Base-by-base conservation (phyloP, 73 alveolate genomes). In the Paramecium sexaurelia region DNA sequence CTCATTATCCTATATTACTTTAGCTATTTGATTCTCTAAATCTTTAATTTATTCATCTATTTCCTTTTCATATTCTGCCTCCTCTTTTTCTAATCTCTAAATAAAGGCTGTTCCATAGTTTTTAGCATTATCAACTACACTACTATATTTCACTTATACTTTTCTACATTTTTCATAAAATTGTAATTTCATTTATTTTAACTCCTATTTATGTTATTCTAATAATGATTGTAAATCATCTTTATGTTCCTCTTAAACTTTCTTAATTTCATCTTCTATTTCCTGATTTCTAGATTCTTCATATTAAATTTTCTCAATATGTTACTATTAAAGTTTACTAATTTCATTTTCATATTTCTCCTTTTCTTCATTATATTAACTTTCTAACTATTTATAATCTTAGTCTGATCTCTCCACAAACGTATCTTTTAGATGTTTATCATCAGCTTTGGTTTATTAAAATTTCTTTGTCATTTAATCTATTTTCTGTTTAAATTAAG, bases 111-210 rank as follows among this genome's bases (percentile, higher is more conserved):
- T 88, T 43, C 94, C 94, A 88, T 68, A 88, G 27, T 88, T 88
- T 88, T 88, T 88, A 24, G 94, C 87, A 69, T 88, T 88, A 41
- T 88, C 94, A 32, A 88, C 94, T 5, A 88, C 94, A 68, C 75
- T 88, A 9, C 91, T 69, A 33, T 88, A 88, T 68, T 88, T 88
- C 0, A 88, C 94, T 68, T 88, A 88, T 0, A 88, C 87, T 43
- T 88, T 69, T 68, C 75, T 36, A 47, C 94, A 88, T 69, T 88
- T 88, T 15, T 88, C 94, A 69, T 88, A 88, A 66, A 88, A 88
- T 32, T 88, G 27, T 24, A 88, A 75, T 43, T 88, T 88, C 87
- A 88, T 43, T 43, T 68, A 68, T 41, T 88, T 88, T 26, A 88
- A 41, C 22, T 88, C 94, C 19, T 88, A 47, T 55, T 69, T 88